These are phyloP conservation scores for Trypanosoma caninum DNA, from an alignment of 208 protist species.

Conservation along the genomic window DNA sequence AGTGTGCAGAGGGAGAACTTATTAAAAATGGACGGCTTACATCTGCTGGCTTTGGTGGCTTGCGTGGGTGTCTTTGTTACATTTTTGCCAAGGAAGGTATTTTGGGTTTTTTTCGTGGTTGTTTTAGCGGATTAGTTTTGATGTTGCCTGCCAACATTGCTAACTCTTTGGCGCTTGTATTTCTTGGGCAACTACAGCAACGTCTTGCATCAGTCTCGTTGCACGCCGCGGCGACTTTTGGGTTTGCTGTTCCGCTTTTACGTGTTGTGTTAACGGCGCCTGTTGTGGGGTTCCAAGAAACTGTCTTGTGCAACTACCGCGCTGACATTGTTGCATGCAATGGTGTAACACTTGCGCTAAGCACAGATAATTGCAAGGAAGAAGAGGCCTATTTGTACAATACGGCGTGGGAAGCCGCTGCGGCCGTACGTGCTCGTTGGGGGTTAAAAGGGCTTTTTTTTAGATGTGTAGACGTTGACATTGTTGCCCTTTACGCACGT, in stretches of 20 bases:
- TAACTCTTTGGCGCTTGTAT: neutral
- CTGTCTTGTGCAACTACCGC: constrained; percentile 11
- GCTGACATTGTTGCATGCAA: constrained; percentile 20
- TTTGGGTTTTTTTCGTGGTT: constrained; percentile 14
- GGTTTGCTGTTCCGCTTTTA: constrained; percentile 7
- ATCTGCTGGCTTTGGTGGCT: constrained; percentile 17
- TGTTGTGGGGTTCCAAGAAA: constrained; percentile 10
- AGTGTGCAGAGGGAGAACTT: constrained; percentile 19
- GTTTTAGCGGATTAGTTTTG: constrained; percentile 7
- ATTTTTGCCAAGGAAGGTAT: constrained; percentile 24
- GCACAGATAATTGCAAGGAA: neutral
- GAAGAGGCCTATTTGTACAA: constrained; percentile 18
- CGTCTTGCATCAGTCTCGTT: neutral
- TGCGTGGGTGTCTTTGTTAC: constrained; percentile 12
- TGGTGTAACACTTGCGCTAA: neutral
- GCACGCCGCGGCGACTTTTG: neutral
- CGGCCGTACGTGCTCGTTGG: neutral
- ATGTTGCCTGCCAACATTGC: neutral
- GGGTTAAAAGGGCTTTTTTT: constrained; percentile 22
- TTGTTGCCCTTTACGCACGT: constrained; percentile 16
- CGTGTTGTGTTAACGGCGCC: constrained; percentile 11
- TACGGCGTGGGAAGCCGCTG: constrained; percentile 6
- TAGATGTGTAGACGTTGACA: constrained; percentile 37
- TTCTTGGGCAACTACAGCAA: neutral
- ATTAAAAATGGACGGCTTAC: constrained; percentile 15